Conservation (phyloP, 164 flowering plant species). For the Protea cynaroides region DNA sequence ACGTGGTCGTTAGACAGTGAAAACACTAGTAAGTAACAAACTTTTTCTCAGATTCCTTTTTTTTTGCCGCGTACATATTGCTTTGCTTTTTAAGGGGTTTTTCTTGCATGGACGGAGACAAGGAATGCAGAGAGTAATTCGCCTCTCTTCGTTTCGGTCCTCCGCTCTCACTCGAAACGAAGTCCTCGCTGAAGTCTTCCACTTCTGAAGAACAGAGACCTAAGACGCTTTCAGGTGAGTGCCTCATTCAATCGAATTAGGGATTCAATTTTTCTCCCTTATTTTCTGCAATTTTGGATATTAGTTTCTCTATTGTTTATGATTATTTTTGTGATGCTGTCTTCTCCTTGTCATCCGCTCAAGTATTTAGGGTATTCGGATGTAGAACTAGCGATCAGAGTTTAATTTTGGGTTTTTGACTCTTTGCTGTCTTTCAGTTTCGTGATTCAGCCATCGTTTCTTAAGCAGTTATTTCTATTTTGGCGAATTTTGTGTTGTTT, state of each 20-base stretch:
- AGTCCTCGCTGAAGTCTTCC: background rate
- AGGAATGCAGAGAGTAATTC: background rate
- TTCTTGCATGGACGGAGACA: constrained; percentile 4
- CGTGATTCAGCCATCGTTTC: background rate
- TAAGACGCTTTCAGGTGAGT: background rate
- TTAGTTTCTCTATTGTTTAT: background rate
- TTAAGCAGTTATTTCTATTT: background rate
- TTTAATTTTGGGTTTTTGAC: background rate
- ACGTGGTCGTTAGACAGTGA: too few species aligned
- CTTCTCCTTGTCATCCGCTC: background rate
- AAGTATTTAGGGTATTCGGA: background rate
- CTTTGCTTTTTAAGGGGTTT: background rate
- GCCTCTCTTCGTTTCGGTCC: constrained; percentile 1
- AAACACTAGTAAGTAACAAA: too few species aligned
- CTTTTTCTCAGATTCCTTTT: background rate
- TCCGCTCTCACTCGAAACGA: background rate
- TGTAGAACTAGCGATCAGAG: background rate
- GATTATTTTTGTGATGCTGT: constrained; percentile 1
- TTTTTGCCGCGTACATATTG: constrained; percentile 22
- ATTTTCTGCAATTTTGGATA: background rate
- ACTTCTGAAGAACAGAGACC: background rate
- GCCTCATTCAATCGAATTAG: constrained; percentile 2
- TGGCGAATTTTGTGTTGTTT: background rate
- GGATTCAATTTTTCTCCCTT: background rate
- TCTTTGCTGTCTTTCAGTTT: background rate